Evolutionary conservation across 1,284 basidiomycete genomes (phyloP).

Genomic region (Amylostereum chailletii): DNA sequence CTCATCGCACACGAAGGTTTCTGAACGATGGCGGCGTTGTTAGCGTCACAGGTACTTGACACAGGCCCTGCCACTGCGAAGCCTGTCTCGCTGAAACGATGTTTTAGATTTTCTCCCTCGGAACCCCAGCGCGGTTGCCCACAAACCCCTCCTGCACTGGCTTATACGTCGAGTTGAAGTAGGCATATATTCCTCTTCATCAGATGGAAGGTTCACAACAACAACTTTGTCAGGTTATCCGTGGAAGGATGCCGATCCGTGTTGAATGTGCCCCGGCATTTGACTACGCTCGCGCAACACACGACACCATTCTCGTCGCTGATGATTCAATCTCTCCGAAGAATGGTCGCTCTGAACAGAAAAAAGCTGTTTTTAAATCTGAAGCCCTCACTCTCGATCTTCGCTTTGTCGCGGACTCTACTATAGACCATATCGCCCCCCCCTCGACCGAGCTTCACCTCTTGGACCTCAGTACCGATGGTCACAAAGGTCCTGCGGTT

Average conservation of each 20-base stretch:
- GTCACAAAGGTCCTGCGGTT: conserved; percentile 55
- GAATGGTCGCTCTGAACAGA: conserved; percentile 20
- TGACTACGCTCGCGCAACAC: conserved; percentile 77
- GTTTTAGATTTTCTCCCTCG: conserved; percentile 69
- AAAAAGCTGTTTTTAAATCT: conserved; percentile 67
- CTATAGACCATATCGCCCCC: conserved; percentile 34
- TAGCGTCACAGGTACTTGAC: conserved; percentile 55
- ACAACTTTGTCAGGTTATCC: conserved; percentile 44
- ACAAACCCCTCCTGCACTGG: conserved; percentile 75
- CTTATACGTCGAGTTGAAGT: conserved; percentile 80
- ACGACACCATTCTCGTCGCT: conserved; percentile 50
- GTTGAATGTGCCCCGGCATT: conserved; percentile 91
- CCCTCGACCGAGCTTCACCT: conserved; percentile 50
- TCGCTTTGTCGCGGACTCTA: conserved; percentile 58
- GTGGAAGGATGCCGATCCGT: conserved; percentile 66
- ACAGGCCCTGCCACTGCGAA: background rate
- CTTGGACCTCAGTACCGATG: conserved; percentile 55
- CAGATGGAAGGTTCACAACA: background rate
- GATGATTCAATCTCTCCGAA: conserved; percentile 33
- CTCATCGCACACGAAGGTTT: conserved; percentile 36
- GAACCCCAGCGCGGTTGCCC: conserved; percentile 34
- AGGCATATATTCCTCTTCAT: conserved; percentile 2
- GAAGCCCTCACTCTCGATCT: conserved; percentile 62
- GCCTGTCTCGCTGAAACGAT: too few species aligned
- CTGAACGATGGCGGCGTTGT: conserved; percentile 77